These are phyloP conservation scores for Neoboletus brunneissimus DNA, from an alignment of 768 basidiomycete genomes.

Conservation along the genomic window DNA sequence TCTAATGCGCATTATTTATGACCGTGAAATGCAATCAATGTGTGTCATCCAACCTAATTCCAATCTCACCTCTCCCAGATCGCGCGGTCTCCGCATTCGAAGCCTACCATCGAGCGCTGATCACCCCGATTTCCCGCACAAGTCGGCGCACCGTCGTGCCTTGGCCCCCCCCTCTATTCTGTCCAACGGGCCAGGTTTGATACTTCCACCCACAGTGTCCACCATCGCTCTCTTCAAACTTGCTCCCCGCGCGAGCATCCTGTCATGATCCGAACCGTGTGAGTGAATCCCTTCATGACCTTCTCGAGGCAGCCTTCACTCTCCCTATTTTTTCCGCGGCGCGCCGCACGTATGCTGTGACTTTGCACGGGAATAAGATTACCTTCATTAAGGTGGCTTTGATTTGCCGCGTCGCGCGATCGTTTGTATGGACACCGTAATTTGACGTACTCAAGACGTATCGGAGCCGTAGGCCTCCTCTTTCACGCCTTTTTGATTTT, in stretches of 20 bases:
- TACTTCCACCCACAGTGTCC: background rate
- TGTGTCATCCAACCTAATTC: slow-evolving; percentile 22
- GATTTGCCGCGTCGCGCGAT: slow-evolving; percentile 22
- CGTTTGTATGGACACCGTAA: slow-evolving; percentile 10
- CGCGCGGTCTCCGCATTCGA: slow-evolving; percentile 23
- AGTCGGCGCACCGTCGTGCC: slow-evolving; percentile 3
- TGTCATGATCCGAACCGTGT: slow-evolving; percentile 19
- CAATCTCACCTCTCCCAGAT: slow-evolving; percentile 23
- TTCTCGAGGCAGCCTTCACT: slow-evolving; percentile 6
- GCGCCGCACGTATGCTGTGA: slow-evolving; percentile 1
- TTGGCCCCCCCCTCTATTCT: background rate
- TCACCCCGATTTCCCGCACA: slow-evolving; percentile 22
- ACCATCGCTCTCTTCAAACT: background rate
- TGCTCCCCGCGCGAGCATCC: background rate
- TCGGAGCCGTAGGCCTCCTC: slow-evolving; percentile 21
- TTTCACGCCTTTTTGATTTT: slow-evolving; percentile 22
- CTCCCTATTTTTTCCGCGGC: slow-evolving; percentile 7
- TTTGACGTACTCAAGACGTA: slow-evolving; percentile 28
- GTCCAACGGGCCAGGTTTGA: background rate
- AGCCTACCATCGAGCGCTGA: slow-evolving; percentile 4
- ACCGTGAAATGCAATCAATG: slow-evolving; percentile 13
- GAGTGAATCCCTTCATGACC: slow-evolving; percentile 7
- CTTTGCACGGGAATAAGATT: slow-evolving; percentile 24
- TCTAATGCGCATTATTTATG: slow-evolving; percentile 8
- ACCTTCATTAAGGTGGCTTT: slow-evolving; percentile 17